A percentile compares a stretch with the other conserved stretches of the same genome.
Evolutionary conservation across 1,284 basidiomycete species (phyloP).

Genomic region (Trametes pubescens): DNA sequence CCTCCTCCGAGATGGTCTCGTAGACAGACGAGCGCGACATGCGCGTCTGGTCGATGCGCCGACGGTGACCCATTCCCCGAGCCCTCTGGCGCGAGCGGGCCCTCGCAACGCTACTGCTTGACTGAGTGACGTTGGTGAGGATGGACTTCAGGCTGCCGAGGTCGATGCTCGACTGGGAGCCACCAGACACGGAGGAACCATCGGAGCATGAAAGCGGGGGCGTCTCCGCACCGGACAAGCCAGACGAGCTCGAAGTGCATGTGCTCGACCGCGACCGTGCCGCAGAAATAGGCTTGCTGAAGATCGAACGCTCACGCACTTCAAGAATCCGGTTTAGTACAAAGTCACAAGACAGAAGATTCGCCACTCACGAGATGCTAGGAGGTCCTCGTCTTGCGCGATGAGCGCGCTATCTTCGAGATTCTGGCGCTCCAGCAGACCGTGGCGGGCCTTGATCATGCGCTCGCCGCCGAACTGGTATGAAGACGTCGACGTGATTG

Average conservation of each 20-base stretch:
- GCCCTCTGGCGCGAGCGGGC: slow-evolving; percentile 49
- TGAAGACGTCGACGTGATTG: slow-evolving; percentile 67
- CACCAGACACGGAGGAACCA: slow-evolving; percentile 68
- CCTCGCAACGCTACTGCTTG: slow-evolving; percentile 46
- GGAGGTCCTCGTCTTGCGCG: slow-evolving; percentile 70
- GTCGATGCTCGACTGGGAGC: slow-evolving; percentile 80
- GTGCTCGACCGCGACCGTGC: slow-evolving; percentile 73
- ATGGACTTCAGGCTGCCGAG: slow-evolving; percentile 63
- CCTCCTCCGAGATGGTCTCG: slow-evolving; percentile 81
- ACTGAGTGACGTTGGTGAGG: slow-evolving; percentile 56
- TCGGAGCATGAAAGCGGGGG: slow-evolving; percentile 74
- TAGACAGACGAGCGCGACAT: slow-evolving; percentile 74
- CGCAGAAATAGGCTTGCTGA: slow-evolving; percentile 60
- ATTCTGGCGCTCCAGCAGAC: slow-evolving; percentile 70
- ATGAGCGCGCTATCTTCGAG: slow-evolving; percentile 69
- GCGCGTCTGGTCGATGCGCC: slow-evolving; percentile 68
- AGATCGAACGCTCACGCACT: slow-evolving; percentile 59
- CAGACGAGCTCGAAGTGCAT: slow-evolving; percentile 65
- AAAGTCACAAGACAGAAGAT: slow-evolving; percentile 5
- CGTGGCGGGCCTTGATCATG: slow-evolving; percentile 70
- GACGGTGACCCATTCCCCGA: slow-evolving; percentile 71
- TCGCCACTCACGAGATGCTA: slow-evolving; percentile 57
- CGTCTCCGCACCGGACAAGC: slow-evolving; percentile 72
- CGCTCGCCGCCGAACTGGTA: slow-evolving; percentile 69
- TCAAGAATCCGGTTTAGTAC: slow-evolving; percentile 26